A percentile compares a stretch with the other conserved stretches of the same genome.
These are phyloP conservation scores for Omphalotus guepiniiformis DNA, from an alignment of 768 basidiomycete genomes.

Conservation along the genomic window DNA sequence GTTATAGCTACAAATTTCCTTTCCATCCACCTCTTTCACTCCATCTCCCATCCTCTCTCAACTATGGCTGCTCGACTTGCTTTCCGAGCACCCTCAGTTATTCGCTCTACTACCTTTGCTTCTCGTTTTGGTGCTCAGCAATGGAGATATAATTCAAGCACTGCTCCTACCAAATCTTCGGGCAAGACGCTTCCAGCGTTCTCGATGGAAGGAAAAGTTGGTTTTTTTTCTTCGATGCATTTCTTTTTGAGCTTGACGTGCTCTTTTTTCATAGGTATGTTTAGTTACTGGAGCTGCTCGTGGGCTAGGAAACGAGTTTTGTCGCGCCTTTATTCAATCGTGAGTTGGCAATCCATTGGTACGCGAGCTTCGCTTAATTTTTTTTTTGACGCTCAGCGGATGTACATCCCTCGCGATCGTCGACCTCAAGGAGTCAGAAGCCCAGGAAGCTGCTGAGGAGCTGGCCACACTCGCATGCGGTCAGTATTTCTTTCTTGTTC, in stretches of 20 bases:
- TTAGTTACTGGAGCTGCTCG: conserved; percentile 91
- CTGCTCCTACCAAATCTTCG: conserved; percentile 3
- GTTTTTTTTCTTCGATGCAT: conserved; percentile 6
- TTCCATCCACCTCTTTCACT: conserved; percentile 8
- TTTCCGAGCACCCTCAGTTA: conserved; percentile 13
- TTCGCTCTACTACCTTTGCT: neutral
- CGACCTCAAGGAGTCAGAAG: conserved; percentile 73
- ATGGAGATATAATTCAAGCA: conserved; percentile 6
- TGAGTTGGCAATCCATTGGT: conserved; percentile 30
- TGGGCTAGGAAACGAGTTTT: conserved; percentile 89
- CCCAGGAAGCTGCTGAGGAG: conserved; percentile 62
- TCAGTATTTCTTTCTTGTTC: conserved; percentile 21
- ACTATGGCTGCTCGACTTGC: conserved; percentile 19
- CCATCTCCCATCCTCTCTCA: conserved; percentile 12
- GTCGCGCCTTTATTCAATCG: conserved; percentile 86
- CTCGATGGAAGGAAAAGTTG: conserved; percentile 75
- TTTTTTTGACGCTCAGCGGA: conserved; percentile 46
- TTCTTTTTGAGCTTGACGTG: neutral
- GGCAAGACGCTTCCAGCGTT: conserved; percentile 66
- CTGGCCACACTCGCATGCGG: conserved; percentile 53
- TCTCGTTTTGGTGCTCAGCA: neutral
- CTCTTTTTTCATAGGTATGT: conserved; percentile 56
- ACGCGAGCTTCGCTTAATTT: neutral
- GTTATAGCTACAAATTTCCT: conserved; percentile 16
- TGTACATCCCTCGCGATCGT: conserved; percentile 77